A percentile compares a stretch with the other conserved stretches of the same genome.
These are phyloP conservation scores for Geranomyces michiganensis DNA, from an alignment of 192 early-diverging fungal species.

Conservation along the genomic window DNA sequence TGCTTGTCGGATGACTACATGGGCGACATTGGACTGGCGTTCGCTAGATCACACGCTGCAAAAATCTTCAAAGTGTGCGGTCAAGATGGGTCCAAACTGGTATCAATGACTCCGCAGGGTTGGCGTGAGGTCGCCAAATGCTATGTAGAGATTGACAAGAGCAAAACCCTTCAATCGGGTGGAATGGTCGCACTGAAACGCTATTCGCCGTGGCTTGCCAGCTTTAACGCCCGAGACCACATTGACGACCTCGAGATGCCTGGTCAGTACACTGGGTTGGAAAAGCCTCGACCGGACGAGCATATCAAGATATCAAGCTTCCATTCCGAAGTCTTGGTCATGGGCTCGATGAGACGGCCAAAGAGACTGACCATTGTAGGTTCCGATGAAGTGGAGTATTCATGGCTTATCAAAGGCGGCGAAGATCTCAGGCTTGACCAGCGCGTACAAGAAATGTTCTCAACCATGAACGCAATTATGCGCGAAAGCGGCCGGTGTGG, in stretches of 20 bases:
- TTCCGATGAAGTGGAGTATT: conserved; percentile 72
- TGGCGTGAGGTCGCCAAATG: conserved; percentile 51
- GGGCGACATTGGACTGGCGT: conserved; percentile 28
- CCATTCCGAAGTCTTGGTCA: conserved; percentile 63
- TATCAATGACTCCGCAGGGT: conserved; percentile 45
- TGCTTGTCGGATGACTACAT: conserved; percentile 37
- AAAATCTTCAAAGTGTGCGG: conserved; percentile 50
- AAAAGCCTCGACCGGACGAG: conserved; percentile 55
- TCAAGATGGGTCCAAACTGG: conserved; percentile 54
- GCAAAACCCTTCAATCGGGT: conserved; percentile 37
- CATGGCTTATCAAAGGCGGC: conserved; percentile 82
- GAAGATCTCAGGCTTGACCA: conserved; percentile 82
- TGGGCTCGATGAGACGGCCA: conserved; percentile 73
- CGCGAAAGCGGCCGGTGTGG: conserved; percentile 54
- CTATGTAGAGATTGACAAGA: conserved; percentile 46
- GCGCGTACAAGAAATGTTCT: conserved; percentile 75
- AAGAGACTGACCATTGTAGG: conserved; percentile 72
- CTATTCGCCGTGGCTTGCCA: conserved; percentile 69
- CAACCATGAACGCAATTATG: conserved; percentile 77
- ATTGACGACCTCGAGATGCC: conserved; percentile 69
- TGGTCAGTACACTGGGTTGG: conserved; percentile 68
- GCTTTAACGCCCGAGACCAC: conserved; percentile 23
- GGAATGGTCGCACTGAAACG: conserved; percentile 55
- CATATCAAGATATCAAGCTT: conserved; percentile 68
- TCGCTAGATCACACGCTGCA: conserved; percentile 45